Evolutionary conservation across 164 flowering plant species (phyloP), one percentile per base, ranked within the genome.

Genomic region (Protea cynaroides): DNA sequence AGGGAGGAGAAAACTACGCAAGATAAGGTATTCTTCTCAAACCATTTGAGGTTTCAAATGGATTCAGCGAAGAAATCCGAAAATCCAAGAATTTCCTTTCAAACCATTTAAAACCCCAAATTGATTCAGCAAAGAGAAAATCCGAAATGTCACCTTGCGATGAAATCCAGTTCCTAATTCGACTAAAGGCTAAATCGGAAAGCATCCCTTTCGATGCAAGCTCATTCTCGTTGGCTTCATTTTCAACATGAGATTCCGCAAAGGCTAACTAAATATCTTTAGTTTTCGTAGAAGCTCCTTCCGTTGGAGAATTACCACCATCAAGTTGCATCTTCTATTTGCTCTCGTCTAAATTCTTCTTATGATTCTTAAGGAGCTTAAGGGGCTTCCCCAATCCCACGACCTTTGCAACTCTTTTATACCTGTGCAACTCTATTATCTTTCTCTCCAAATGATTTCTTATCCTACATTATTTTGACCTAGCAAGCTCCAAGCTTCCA

Each of bases 401-500:
- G 56, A 91, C 88, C 80, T 90, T 94, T 82, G 79, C 82, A 65
- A 88, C 97, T 67, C 60, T 80, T 72, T 89, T n/a, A n/a, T n/a
- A n/a, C n/a, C n/a, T n/a, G n/a, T n/a, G n/a, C n/a, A n/a, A n/a
- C n/a, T n/a, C n/a, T n/a, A n/a, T n/a, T 91, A 51, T 77, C 49
- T 76, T 83, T 89, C 65, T 86, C 92, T 61, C 23, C 58, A 24
- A 88, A 70, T 54, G 77, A 73, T 69, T 94, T 91, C 81, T 94
- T 94, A 47, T 91, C 96, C 62, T 67, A 91, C 67, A 64, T 82
- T 94, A 57, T 83, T 89, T 70, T 87, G 96, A 66, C 91, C 99
- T 71, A 94, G 71, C 99, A 91, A 21, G 99, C 99, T 64, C 99
- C 99, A 65, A 94, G 94, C 81, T 94, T 97, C 99, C 99, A 94